These are phyloP conservation scores for Candida neerlandica DNA, from an alignment of 1,139 yeast species.

Conservation along the genomic window DNA sequence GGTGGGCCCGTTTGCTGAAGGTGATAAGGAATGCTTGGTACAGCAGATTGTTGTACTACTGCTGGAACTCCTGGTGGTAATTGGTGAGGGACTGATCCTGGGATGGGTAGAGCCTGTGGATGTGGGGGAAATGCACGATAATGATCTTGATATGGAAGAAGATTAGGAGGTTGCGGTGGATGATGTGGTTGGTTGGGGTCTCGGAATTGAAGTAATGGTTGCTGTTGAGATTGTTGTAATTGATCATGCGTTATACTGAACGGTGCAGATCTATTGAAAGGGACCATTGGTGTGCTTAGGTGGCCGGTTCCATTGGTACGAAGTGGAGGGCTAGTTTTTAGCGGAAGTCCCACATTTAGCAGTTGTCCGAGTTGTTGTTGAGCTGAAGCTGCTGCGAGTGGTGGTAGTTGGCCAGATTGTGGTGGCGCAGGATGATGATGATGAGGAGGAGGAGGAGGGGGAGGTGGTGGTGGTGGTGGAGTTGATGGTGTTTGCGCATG, in stretches of 20 bases:
- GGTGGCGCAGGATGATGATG: conserved; percentile 7
- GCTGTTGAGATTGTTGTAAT: background rate
- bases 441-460: no score
- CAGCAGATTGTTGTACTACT: background rate
- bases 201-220: background rate
- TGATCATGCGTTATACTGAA: background rate
- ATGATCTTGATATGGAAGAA: background rate
- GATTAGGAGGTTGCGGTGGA: background rate
- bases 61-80: background rate
- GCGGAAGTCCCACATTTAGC: background rate
- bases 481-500: conserved; percentile 8
- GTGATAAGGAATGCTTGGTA: background rate
- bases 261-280: background rate
- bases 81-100: conserved; percentile 2
- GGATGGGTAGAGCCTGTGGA: background rate
- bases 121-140: background rate
- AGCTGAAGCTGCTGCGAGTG: background rate
- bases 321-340: background rate
- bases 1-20: background rate
- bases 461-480: conserved; percentile 8
- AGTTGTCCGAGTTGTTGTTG: conserved; percentile 1
- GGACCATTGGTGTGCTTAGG: background rate
- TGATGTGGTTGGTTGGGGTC: background rate
- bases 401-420: background rate
- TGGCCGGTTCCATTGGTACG: background rate